Base-by-base conservation (phyloP, 1,284 basidiomycete genomes). In the Pisolithus thermaeus region DNA sequence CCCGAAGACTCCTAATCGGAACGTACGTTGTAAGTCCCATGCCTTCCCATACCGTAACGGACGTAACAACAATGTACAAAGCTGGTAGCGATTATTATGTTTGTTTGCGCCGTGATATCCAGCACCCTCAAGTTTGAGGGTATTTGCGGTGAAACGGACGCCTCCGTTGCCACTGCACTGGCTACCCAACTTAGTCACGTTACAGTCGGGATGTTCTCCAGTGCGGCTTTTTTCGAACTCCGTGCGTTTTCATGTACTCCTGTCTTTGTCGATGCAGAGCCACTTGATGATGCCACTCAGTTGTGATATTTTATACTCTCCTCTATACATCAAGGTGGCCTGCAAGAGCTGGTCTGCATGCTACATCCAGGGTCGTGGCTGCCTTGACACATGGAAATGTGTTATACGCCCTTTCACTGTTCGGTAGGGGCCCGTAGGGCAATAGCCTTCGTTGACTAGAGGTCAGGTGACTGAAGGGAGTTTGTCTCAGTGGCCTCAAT, bases 211-310 rank as follows among this genome's bases (percentile, higher is more conserved):
- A 39, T 43, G 40, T 52, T 52, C 41, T 42, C 51, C 11, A 47
- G 46, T 16, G 46, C 41, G 14, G 39, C 46, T 1, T 47, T 52
- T 35, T 52, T 52, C 41, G 51, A 52, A 20, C 42, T 52, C 27
- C 40, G 51, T 52, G 18, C 23, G 50, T 22, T 28, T 35, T 12
- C 5, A 14, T 35, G 12, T 6, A 14, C 12, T 4, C 4, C 12
- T 4, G 16, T 22, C 36, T n/a, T 28, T 11, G n/a, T 18, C 38
- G 8, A 30, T 37, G 12, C 35, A 3, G 6, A 28, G 22, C n/a
- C 20, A 12, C 36, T 4, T 16, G 28, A 4, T 46, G 7, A 42
- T 14, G 20, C n/a, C 20, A 14, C 20, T 41, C 36, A 52, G 50
- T 43, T 12, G 35, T 52, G 3, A 27, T 52, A 3, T 8, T 28